phyloP scores from a whole-genome alignment of 768 basidiomycete species.

The Psilocybe subaeruginosa region DNA sequence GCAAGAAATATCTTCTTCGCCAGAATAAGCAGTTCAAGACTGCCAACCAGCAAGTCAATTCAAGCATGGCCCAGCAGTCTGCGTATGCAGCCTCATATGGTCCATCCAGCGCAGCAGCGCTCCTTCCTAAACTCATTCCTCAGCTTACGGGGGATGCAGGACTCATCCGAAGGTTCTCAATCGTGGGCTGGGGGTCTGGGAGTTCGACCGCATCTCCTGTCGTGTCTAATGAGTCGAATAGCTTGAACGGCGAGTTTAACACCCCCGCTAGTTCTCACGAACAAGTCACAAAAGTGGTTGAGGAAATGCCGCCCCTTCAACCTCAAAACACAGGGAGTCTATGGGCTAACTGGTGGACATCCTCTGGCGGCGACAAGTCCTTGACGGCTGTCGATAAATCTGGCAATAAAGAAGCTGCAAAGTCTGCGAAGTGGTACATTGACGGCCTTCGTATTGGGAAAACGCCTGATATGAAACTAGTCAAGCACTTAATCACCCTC shows the following conservation, averaged over 20 bases:
- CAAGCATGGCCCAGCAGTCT: conserved; percentile 28
- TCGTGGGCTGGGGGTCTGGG: conserved; percentile 60
- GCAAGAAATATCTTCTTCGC: conserved; percentile 68
- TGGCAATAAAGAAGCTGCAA: conserved; percentile 38
- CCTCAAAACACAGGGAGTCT: conserved; percentile 76
- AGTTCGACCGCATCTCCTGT: conserved; percentile 39
- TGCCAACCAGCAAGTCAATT: conserved; percentile 27
- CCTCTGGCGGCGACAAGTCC: conserved; percentile 59
- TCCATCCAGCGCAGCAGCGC: conserved; percentile 55
- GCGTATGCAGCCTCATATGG: conserved; percentile 57
- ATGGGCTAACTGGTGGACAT: conserved; percentile 78
- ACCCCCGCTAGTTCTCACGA: conserved; percentile 20
- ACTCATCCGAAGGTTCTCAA: conserved; percentile 69
- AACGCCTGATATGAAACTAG: conserved; percentile 58
- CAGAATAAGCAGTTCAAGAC: conserved; percentile 51
- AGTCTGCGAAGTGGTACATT: conserved; percentile 65
- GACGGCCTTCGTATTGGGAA: conserved; percentile 60
- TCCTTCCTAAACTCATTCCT: conserved; percentile 71
- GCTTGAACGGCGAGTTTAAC: conserved; percentile 42
- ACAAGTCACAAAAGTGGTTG: conserved; percentile 33
- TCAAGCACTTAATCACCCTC: conserved; percentile 79
- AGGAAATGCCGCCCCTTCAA: conserved; percentile 45
- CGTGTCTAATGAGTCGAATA: conserved; percentile 32
- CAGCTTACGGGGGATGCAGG: conserved; percentile 77
- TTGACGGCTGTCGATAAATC: conserved; percentile 24